Percentiles rank a stretch among this genome's conserved stretches.
Evolutionary conservation across 83 land plant species (phyloP).

Genomic region (Picea abies): DNA sequence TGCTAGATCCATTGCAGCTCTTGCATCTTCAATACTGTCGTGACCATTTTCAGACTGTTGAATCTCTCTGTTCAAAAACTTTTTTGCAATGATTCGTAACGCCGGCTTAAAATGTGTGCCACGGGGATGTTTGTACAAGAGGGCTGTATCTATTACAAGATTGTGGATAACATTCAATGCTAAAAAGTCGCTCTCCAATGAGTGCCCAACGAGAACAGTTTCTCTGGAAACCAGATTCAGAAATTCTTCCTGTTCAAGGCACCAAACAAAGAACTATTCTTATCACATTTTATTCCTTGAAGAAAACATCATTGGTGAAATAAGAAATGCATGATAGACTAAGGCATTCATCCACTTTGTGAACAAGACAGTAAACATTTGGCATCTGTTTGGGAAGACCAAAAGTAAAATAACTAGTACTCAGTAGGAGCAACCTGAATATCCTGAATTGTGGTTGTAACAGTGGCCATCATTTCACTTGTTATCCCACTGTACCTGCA

Average conservation of each 20-base stretch:
- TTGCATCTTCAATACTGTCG: conserved; percentile 94
- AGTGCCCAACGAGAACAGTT: conserved; percentile 89
- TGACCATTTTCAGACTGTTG: conserved; percentile 78
- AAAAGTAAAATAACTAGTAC: background rate
- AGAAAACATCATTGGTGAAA: background rate
- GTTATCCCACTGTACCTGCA: conserved; percentile 94
- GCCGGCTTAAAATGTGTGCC: conserved; percentile 68
- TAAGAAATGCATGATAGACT: background rate
- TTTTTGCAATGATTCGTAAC: conserved; percentile 63
- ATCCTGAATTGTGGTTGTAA: conserved; percentile 73
- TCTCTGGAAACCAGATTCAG: conserved; percentile 73
- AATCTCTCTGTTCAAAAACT: conserved; percentile 68
- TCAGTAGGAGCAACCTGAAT: conserved; percentile 57
- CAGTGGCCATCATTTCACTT: conserved; percentile 69
- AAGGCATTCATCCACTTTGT: background rate
- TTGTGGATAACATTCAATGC: conserved; percentile 76
- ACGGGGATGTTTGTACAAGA: conserved; percentile 79
- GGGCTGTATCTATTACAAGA: conserved; percentile 86
- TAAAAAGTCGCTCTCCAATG: conserved; percentile 85
- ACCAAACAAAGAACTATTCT: background rate
- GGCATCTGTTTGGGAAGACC: conserved; percentile 5
- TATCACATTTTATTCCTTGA: background rate
- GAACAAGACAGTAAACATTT: background rate
- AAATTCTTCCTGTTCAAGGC: conserved; percentile 55
- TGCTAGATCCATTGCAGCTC: conserved; percentile 85